Conservation (phyloP, 306 rosid genomes). For the Vicia villosa region DNA sequence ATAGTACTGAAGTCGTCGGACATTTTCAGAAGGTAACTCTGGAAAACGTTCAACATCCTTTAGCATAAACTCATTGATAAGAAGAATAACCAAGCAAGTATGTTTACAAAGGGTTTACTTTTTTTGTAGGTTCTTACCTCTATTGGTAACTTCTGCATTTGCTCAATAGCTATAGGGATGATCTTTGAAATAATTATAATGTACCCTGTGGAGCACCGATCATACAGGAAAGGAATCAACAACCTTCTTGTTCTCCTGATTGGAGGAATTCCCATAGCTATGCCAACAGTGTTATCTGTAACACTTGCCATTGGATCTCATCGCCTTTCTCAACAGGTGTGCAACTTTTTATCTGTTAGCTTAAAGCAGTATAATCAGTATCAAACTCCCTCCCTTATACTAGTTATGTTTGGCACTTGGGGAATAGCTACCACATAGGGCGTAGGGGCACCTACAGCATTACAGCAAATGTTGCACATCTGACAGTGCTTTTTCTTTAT, state of each 20-base stretch:
- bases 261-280: slow-evolving; percentile 96
- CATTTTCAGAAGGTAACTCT: slow-evolving; percentile 75
- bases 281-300: slow-evolving; percentile 93
- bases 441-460: no score
- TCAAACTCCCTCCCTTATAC: background rate
- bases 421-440: no score
- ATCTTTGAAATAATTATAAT: slow-evolving; percentile 82
- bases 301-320: slow-evolving; percentile 93
- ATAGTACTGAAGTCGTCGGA: slow-evolving; percentile 68
- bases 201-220: slow-evolving; percentile 76
- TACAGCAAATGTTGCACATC: slow-evolving; percentile 10
- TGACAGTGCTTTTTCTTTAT: slow-evolving; percentile 27
- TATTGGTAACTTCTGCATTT: slow-evolving; percentile 90
- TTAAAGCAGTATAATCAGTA: background rate
- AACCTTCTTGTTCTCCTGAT: slow-evolving; percentile 92
- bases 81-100: slow-evolving; percentile 2
- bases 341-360: background rate
- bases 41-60: slow-evolving; percentile 6
- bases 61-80: slow-evolving; percentile 6
- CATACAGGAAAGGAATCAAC: slow-evolving; percentile 86
- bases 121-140: slow-evolving; percentile 78
- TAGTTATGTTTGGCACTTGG: slow-evolving; percentile 2
- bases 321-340: slow-evolving; percentile 94
- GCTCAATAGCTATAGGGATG: slow-evolving; percentile 90
- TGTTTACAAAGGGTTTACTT: slow-evolving; percentile 9